A percentile compares a stretch with the other conserved stretches of the same genome.
Evolutionary conservation across 2,329 filamentous ascomycete genomes (phyloP).

Genomic region (Paecilomyces sp.): DNA sequence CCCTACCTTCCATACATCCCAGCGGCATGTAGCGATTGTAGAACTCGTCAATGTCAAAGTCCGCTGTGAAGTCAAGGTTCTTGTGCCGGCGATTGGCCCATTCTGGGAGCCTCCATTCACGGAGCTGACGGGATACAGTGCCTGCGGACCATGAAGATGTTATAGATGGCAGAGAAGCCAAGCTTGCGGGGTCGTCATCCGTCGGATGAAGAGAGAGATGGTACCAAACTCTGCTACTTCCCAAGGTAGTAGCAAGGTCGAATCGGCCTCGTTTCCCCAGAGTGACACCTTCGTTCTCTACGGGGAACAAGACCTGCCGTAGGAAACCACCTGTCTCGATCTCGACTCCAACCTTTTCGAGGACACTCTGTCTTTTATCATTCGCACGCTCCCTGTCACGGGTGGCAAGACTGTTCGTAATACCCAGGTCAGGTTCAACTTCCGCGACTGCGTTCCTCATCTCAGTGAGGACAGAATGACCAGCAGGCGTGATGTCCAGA

Average conservation of each 20-base stretch:
- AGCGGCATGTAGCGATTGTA: constrained; percentile 71
- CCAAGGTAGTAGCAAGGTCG: constrained; percentile 66
- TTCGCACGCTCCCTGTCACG: constrained; percentile 69
- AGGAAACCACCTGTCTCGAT: constrained; percentile 77
- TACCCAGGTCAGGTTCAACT: constrained; percentile 70
- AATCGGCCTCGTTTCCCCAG: constrained; percentile 72
- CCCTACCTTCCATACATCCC: constrained; percentile 81
- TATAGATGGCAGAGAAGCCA: constrained; percentile 64
- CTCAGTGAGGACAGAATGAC: constrained; percentile 78
- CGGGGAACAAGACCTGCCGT: constrained; percentile 71
- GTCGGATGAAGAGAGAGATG: constrained; percentile 88
- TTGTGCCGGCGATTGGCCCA: constrained; percentile 94
- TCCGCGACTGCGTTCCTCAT: constrained; percentile 76
- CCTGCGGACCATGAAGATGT: constrained; percentile 91
- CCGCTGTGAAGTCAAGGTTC: constrained; percentile 88
- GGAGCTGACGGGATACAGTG: constrained; percentile 83
- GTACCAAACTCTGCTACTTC: constrained; percentile 89
- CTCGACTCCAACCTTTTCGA: constrained; percentile 82
- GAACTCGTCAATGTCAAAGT: constrained; percentile 94
- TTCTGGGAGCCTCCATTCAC: constrained; percentile 87
- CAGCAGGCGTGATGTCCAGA: constrained; percentile 63
- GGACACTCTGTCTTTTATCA: constrained; percentile 72
- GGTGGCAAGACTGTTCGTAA: constrained; percentile 58
- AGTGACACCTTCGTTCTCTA: constrained; percentile 69
- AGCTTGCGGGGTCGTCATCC: constrained; percentile 68